Percentiles rank a stretch among this genome's conserved stretches.
Evolutionary conservation across 306 rosid species (phyloP).

Genomic region (Citrullus amarus): DNA sequence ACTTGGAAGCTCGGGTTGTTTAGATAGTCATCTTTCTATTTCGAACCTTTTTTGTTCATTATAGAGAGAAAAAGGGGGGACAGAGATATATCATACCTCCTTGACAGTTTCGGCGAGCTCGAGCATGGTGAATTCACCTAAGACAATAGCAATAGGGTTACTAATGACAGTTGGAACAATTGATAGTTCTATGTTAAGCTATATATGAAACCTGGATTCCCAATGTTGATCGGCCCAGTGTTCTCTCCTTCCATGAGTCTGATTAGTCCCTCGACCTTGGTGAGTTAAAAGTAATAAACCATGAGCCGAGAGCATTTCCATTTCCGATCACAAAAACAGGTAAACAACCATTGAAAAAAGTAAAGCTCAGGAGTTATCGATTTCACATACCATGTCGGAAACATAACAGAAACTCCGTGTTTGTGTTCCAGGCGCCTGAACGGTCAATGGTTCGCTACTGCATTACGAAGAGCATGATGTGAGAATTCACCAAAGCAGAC

Average conservation of each 20-base stretch:
- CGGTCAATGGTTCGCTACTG: constrained; percentile 53
- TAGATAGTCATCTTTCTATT: background rate
- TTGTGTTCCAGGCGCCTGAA: constrained; percentile 41
- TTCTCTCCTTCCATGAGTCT: constrained; percentile 40
- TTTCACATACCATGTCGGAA: constrained; percentile 34
- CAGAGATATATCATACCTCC: constrained; percentile 44
- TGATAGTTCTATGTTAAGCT: background rate
- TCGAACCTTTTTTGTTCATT: background rate
- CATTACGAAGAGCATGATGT: background rate
- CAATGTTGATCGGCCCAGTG: constrained; percentile 45
- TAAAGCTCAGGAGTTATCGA: background rate
- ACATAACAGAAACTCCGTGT: constrained; percentile 45
- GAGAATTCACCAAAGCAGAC: background rate
- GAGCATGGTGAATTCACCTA: constrained; percentile 92
- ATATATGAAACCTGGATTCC: constrained; percentile 29
- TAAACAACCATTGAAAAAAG: background rate
- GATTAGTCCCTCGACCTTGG: constrained; percentile 40
- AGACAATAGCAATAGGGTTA: constrained; percentile 5
- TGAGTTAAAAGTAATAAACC: background rate
- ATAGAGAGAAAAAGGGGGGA: background rate
- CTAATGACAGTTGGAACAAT: background rate
- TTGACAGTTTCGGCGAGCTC: constrained; percentile 94
- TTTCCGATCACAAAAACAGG: background rate
- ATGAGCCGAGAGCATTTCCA: background rate
- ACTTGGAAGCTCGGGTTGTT: background rate